A percentile compares a stretch with the other conserved stretches of the same genome.
Evolutionary conservation across 768 basidiomycete genomes (phyloP).

Genomic region (Hericium rajendrae): DNA sequence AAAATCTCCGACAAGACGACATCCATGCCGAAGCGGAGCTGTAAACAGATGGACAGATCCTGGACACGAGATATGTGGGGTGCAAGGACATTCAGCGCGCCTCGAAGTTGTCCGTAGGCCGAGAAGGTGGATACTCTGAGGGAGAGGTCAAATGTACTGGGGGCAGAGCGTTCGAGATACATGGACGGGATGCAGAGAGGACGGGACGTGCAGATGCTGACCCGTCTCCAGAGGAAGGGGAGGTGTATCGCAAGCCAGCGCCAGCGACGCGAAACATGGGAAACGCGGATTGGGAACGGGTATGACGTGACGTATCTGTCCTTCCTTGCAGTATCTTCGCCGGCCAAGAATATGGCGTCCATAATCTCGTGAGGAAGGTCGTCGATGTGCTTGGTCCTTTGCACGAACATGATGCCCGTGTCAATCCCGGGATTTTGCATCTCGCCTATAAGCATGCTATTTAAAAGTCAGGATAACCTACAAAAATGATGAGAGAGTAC

Average conservation of each 20-base stretch:
- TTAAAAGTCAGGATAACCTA: too few species aligned
- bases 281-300: background rate
- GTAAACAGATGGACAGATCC: background rate
- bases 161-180: background rate
- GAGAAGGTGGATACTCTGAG: background rate
- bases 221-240: background rate
- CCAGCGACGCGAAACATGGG: background rate
- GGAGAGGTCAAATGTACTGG: background rate
- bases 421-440: too few species aligned
- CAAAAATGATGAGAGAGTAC: too few species aligned
- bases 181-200: background rate
- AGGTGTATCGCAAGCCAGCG: background rate
- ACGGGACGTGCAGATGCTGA: background rate
- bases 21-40: background rate
- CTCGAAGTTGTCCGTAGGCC: background rate
- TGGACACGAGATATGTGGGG: background rate
- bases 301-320: background rate
- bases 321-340: background rate
- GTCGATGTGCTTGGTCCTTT: background rate
- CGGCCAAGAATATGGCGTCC: background rate
- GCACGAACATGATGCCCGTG: too few species aligned
- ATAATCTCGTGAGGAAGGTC: background rate
- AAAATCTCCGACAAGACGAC: background rate
- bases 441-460: too few species aligned
- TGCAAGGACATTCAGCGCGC: background rate